Conservation (phyloP, 306 rosid species). For the Ormosia emarginata region DNA sequence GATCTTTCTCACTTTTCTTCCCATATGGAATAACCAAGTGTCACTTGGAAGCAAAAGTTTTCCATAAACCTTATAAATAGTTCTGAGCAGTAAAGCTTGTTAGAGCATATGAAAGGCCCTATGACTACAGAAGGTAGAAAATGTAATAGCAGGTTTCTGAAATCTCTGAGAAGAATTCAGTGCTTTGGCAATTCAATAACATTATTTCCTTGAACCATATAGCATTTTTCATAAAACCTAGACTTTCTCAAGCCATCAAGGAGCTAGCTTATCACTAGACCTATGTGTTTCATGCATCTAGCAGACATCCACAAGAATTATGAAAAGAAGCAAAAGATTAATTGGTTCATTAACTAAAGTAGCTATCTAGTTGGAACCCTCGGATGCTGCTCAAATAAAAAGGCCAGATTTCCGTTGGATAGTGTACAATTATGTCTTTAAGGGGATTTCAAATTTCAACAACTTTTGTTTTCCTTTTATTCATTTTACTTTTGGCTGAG, state of each 20-base stretch:
- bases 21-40: neutral
- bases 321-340: neutral
- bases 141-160: neutral
- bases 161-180: neutral
- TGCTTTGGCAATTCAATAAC: neutral
- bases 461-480: neutral
- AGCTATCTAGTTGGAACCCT: neutral
- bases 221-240: no score
- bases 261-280: neutral
- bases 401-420: neutral
- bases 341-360: neutral
- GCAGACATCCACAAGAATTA: neutral
- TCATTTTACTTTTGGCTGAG: neutral
- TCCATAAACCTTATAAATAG: neutral
- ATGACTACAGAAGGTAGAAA: neutral
- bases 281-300: no score
- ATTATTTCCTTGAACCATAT: neutral
- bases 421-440: neutral
- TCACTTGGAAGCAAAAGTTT: conserved; percentile 11
- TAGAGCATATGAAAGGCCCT: neutral
- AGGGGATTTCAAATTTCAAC: neutral
- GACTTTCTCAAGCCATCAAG: neutral
- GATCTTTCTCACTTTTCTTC: neutral
- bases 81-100: neutral
- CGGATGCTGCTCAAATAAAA: no score